Base-by-base conservation (phyloP, 345 rosid species). In the Nephelium lappaceum region DNA sequence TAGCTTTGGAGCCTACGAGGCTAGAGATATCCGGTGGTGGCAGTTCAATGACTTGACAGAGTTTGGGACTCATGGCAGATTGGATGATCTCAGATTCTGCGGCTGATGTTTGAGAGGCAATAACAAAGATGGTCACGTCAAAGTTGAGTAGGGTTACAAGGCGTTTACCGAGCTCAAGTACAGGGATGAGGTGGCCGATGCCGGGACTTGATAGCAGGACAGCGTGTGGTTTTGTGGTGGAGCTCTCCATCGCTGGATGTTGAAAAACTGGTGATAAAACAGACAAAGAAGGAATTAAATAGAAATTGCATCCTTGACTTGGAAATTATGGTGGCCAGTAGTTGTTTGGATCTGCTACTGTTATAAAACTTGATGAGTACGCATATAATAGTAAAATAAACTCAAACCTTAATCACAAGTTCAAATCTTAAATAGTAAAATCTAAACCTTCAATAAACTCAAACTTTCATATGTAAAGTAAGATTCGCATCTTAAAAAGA, bases 171-270 rank as follows among this genome's bases (percentile, higher is more conserved):
- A 93, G 88, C 73, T 87, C 93, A 25, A 91, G 67, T 43, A 79
- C 67, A 0, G 97, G 93, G 79, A 89, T 89, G 7, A 91, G 79
- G 80, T 91, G 93, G 41, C 92, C 92, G 57, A 89, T 39, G 55
- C 95, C 92, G 12, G 93, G 95, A 72, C 89, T 86, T 8, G 95
- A 72, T 36, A 91, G 79, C 21, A 89, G 78, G 3, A 83, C 78
- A 6, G 74, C 81, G 55, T 86, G 93, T 53, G 87, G 82, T 25
- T 64, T 84, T 24, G 42, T 39, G 61, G 36, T 74, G 5, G 25
- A 64, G 62, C 19, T 65, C 27, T 66, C 51, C 71, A 75, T 66
- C 19, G 49, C 62, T 45, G 0, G n/a, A n/a, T 25, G 39, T 57
- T 57, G 62, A 21, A 5, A 49, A 49, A 49, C 43, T 51, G 57